Evolutionary conservation across 805 yeast genomes (phyloP), one percentile per base, ranked within the genome.

Genomic region (Torulaspora maleeae): DNA sequence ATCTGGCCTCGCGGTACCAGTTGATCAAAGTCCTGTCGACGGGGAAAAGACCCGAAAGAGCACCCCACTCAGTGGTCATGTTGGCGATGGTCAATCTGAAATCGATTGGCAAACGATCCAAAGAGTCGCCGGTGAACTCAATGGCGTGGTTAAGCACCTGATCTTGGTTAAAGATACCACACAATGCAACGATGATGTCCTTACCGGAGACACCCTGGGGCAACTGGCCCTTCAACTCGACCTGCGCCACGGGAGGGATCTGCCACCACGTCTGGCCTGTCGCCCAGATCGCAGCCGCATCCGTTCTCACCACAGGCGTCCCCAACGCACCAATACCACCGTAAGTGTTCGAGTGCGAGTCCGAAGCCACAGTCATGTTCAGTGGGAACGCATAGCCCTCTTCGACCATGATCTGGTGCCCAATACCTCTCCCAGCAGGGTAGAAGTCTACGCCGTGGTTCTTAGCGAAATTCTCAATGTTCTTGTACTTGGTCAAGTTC

Each of bases 261-360:
- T 95, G 99, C 99, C 99, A 93, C 99, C 99, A 93, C 3, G 99
- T 93, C 70, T 89, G 95, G 33, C 98, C 98, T 0, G 99, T 93
- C 10, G 99, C 98, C 99, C 99, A 93, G 54, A 93, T 91, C 8
- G 97, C 80, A 3, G 99, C 99, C 17, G 98, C 99, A 68, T 93
- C 99, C 0, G 99, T 93, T 68, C 99, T 79, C 45, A 93, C 99
- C 44, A 93, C 85, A 8, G 99, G 98, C 2, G 99, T 95, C 42
- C 99, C 99, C 47, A 93, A 72, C 17, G 95, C 74, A 15, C 98
- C 98, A 38, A 93, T 74, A 61, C 99, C 99, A 55, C 99, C 99
- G 63, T 93, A 93, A 29, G 96, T 93, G 66, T 93, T 93, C 9
- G 97, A 89, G 67, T 93, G 99, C 4, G 97, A 90, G 66, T 93